Base-by-base conservation (phyloP, 306 rosid species). In the Vigna reflexopilosa region DNA sequence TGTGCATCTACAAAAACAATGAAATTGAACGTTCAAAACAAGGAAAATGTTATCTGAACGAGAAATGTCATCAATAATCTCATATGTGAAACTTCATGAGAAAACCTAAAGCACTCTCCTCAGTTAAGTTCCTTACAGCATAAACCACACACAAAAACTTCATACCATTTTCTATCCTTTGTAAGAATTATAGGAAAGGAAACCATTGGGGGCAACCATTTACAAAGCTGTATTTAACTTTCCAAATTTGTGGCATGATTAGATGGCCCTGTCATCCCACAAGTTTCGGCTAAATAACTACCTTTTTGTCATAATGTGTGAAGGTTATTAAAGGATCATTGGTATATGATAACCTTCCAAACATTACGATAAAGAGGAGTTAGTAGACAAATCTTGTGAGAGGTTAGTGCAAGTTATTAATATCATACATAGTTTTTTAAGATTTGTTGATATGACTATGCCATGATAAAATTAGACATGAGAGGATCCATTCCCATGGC, bases 1-100 rank as follows among this genome's bases (percentile, higher is more conserved):
- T 45, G 96, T 83, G 81, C 98, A 94, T 77, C 98, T 94, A 81
- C 75, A 70, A 64, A 73, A 13, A 3, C 59, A 80, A 79, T 66
- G 81, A 45, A 84, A 65, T 49, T 75, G 76, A 67, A 75, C 42
- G 73, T 79, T 59, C 49, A 13, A 80, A 34, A 83, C 81, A 14
- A 51, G 34, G 55, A 77, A 56, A 55, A n/a, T 28, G 56, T 13
- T 7, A 54, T 81, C 17, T 12, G 81, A 63, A 67, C 17, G 71
- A 55, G 51, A 76, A 45, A n/a, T 34, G 16, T 13, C 7, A 30
- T 22, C 24, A 70, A 38, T 50, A 19, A 67, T 44, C 26, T 44
- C 36, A 77, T 28, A 36, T 40, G 76, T 45, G 45, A 26, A 56
- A 70, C 65, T 68, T 11, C 63, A 67, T 67, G 7, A 55, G 34